Percentiles rank a stretch among this genome's conserved stretches.
These are phyloP conservation scores for Phaffia tasmanica DNA, from an alignment of 768 basidiomycete species.

Conservation along the genomic window DNA sequence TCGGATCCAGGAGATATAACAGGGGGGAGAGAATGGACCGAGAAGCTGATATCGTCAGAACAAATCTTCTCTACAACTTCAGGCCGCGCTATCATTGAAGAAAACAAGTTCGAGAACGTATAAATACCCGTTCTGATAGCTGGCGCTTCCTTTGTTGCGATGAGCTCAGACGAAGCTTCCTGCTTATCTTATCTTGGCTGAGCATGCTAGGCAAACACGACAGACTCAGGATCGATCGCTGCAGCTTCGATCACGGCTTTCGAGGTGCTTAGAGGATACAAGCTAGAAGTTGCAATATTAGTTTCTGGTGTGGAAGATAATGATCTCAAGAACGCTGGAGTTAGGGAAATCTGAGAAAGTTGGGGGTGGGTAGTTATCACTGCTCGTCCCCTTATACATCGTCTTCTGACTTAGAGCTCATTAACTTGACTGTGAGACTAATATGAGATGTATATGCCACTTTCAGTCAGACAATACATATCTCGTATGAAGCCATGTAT, in stretches of 20 bases:
- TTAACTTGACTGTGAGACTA: no score
- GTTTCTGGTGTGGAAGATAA: background rate
- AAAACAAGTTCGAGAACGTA: background rate
- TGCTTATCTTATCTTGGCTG: background rate
- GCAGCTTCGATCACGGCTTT: background rate
- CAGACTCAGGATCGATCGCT: background rate
- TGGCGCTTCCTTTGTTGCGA: background rate
- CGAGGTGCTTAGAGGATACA: background rate
- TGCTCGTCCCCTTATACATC: no score
- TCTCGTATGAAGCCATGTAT: no score
- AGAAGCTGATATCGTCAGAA: no score
- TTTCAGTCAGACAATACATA: no score
- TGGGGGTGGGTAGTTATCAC: no score
- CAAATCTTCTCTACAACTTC: background rate
- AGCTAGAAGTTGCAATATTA: background rate
- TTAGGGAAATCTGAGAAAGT: constrained; percentile 3
- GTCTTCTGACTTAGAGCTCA: no score
- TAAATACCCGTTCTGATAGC: background rate
- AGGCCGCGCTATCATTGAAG: background rate
- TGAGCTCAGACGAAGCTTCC: background rate
- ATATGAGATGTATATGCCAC: no score
- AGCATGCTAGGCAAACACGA: background rate
- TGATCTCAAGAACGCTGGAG: constrained; percentile 2
- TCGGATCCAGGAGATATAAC: no score
- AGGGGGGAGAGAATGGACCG: no score